phyloP scores from a whole-genome alignment of 805 yeast genomes.

The Yamadazyma kitorensis region DNA sequence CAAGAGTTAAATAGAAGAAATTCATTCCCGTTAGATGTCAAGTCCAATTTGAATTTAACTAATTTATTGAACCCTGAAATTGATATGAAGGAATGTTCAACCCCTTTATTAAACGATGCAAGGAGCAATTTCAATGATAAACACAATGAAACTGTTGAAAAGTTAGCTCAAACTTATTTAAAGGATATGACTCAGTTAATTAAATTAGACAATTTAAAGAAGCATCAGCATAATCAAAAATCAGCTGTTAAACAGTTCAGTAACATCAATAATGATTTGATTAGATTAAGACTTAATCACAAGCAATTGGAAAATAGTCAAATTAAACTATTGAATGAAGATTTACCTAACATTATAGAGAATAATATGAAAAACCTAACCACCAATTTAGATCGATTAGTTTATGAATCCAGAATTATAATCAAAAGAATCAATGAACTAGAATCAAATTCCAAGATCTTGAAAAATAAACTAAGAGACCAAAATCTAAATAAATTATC shows the following conservation, averaged over 20 bases:
- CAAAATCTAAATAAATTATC: conserved; percentile 26
- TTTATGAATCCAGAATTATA: conserved; percentile 41
- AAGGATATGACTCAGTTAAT: conserved; percentile 14
- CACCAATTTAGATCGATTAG: conserved; percentile 35
- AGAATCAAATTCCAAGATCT: conserved; percentile 29
- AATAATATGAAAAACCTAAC: conserved; percentile 28
- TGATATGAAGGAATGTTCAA: neutral
- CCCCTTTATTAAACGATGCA: conserved; percentile 1
- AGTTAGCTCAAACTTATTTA: conserved; percentile 6
- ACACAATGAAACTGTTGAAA: conserved; percentile 8
- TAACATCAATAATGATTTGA: conserved; percentile 26
- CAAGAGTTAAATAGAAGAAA: conserved; percentile 28
- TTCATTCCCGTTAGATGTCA: conserved; percentile 26
- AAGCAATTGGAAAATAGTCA: conserved; percentile 24
- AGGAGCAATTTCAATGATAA: conserved; percentile 6
- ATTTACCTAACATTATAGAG: conserved; percentile 25
- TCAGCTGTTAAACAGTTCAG: conserved; percentile 10
- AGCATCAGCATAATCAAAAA: conserved; percentile 7
- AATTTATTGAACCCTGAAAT: conserved; percentile 9
- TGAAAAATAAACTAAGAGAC: conserved; percentile 26
- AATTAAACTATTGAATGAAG: conserved; percentile 25
- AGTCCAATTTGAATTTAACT: conserved; percentile 12
- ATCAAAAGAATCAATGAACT: conserved; percentile 39
- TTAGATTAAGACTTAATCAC: conserved; percentile 24
- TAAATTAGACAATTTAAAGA: conserved; percentile 19